Evolutionary conservation across 345 rosid genomes (phyloP), one percentile per base, ranked within the genome.

Genomic region (Eucalyptus marginata): DNA sequence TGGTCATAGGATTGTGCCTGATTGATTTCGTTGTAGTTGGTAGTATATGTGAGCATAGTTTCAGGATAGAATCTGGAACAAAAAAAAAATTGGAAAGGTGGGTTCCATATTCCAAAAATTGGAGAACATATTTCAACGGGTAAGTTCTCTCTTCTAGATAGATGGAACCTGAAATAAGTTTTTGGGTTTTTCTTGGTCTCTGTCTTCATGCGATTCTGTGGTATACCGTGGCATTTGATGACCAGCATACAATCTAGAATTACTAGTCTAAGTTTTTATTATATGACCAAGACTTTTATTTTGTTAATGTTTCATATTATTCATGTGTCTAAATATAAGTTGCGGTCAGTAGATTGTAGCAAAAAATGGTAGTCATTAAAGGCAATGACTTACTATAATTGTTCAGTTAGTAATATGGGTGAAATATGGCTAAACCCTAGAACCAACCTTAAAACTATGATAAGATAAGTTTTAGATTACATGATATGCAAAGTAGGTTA

Each of bases 391-490:
- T 56, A 56, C 13, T 56, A 24, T 0, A 56, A 24, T 56, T 4
- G 62, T 56, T 56, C 62, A 24, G 0, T 56, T 56, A 56, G 29
- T 56, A 24, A 24, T 56, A 56, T 24, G 62, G 29, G 29, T 24
- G 29, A 24, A 56, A 56, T 24, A 10, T 56, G 29, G 29, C 27
- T 56, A 24, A 24, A 10, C 2, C 62, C 29, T 0, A 0, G 29
- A 24, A 24, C 3, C 13, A 0, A 56, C 1, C 29, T 6, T 24
- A 4, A 24, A 56, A 56, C 5, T 1, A 4, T 56, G 29, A 56
- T 56, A 56, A 24, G 2, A 0, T 8, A 56, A 24, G 18, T 56
- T 56, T 0, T 1, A 9, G 0, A 2, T 56, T 56, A 1, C 0
- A 22, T 12, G 12, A 1, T 9, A 22, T 56, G 11, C 13, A 24